A percentile compares a stretch with the other conserved stretches of the same genome.
Evolutionary conservation across 2,329 filamentous ascomycete genomes (phyloP).

Genomic region (Fusarium sp.): DNA sequence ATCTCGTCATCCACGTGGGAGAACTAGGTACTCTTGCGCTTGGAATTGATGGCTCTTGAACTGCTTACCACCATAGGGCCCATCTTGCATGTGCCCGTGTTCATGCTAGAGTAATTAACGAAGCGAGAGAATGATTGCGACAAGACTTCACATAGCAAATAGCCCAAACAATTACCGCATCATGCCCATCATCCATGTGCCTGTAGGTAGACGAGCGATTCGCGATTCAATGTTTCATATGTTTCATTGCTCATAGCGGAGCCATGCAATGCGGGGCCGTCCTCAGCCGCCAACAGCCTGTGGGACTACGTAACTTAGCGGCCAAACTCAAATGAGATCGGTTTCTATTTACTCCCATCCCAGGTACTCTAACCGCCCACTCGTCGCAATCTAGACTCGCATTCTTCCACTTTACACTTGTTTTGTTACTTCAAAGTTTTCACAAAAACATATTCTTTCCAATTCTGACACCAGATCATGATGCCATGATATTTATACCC

Average conservation of each 20-base stretch:
- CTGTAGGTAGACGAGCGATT: background rate
- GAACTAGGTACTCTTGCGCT: background rate
- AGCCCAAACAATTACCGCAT: background rate
- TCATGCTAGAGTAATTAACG: background rate
- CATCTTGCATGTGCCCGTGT: background rate
- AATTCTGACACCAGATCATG: constrained; percentile 20
- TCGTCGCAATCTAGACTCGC: constrained; percentile 32
- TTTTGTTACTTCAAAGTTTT: constrained; percentile 17
- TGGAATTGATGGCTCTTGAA: background rate
- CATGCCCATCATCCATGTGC: background rate
- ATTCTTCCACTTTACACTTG: constrained; percentile 36
- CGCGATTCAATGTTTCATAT: constrained; percentile 14
- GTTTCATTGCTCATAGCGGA: constrained; percentile 23
- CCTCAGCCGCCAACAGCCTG: constrained; percentile 30
- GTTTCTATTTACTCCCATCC: constrained; percentile 37
- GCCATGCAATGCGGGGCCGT: constrained; percentile 22
- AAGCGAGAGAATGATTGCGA: background rate
- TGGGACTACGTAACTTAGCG: constrained; percentile 29
- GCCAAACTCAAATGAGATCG: constrained; percentile 38
- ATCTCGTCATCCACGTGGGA: background rate
- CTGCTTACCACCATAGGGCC: background rate
- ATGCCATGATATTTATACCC: constrained; percentile 35
- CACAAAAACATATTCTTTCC: background rate
- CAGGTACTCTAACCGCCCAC: constrained; percentile 28
- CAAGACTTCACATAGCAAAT: background rate